Conservation (phyloP, 192 early-diverging fungal species). For the Umbelopsis sp. region DNA sequence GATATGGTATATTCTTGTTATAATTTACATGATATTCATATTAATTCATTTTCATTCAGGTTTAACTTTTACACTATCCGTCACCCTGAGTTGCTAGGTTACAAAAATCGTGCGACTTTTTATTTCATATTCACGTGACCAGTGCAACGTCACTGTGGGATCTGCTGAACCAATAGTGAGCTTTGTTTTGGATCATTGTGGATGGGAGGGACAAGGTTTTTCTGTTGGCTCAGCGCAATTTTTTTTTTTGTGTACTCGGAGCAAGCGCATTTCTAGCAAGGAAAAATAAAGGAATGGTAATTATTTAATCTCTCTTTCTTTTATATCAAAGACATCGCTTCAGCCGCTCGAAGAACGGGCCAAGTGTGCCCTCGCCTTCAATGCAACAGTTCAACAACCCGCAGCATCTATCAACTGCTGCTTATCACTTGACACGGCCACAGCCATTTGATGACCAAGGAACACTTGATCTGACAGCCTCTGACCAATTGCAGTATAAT, state of each 20-base stretch:
- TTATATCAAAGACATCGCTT: not conserved
- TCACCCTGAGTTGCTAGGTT: too few relatives aligned
- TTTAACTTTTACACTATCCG: too few relatives aligned
- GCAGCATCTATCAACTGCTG: not conserved
- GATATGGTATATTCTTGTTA: too few relatives aligned
- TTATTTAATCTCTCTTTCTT: not conserved
- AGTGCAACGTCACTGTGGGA: slow-evolving; percentile 7
- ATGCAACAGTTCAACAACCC: slow-evolving; percentile 17
- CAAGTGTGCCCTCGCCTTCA: slow-evolving; percentile 15
- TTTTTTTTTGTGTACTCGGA: slow-evolving; percentile 19
- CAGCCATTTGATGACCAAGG: slow-evolving; percentile 1
- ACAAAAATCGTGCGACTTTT: too few relatives aligned
- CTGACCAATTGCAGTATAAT: slow-evolving; percentile 15
- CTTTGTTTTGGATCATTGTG: not conserved
- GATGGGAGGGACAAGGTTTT: not conserved
- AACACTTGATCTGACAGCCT: slow-evolving; percentile 5
- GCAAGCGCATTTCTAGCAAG: slow-evolving; percentile 17
- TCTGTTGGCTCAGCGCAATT: slow-evolving; percentile 17
- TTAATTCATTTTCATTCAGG: too few relatives aligned
- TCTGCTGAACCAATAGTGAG: not conserved
- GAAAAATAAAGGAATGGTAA: slow-evolving; percentile 18
- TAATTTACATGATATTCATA: too few relatives aligned
- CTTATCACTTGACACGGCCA: slow-evolving; percentile 8
- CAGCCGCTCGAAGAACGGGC: slow-evolving; percentile 11
- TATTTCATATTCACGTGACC: slow-evolving; percentile 1